A percentile compares a stretch with the other conserved stretches of the same genome.
Conservation (phyloP, 2,329 filamentous ascomycete genomes). For the Fusarium subglutinans region DNA sequence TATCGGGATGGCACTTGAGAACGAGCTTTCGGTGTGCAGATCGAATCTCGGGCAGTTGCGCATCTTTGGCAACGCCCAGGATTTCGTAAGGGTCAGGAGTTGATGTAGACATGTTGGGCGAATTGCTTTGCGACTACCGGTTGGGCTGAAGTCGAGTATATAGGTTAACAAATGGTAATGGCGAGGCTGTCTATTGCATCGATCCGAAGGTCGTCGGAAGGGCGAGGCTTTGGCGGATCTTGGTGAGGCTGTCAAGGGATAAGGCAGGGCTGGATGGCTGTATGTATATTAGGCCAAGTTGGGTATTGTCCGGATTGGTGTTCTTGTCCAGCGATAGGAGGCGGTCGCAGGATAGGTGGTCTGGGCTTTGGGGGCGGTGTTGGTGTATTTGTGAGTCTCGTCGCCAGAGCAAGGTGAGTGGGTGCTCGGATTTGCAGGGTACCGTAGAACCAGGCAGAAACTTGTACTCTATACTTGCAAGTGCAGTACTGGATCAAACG, state of each 20-base stretch:
- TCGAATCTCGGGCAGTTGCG: constrained; percentile 76
- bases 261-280: constrained; percentile 35
- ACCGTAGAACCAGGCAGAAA: constrained; percentile 41
- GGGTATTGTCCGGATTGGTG: constrained; percentile 25
- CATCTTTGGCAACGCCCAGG: constrained; percentile 78
- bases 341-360: constrained; percentile 35
- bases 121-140: constrained; percentile 22
- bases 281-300: constrained; percentile 37
- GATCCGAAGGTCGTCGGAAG: constrained; percentile 35
- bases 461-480: constrained; percentile 38
- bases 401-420: constrained; percentile 40
- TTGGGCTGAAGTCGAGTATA: constrained; percentile 29
- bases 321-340: constrained; percentile 29
- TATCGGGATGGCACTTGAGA: constrained; percentile 90
- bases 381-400: constrained; percentile 33
- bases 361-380: constrained; percentile 42
- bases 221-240: constrained; percentile 33
- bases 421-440: constrained; percentile 38
- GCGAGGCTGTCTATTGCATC: constrained; percentile 38
- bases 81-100: constrained; percentile 81
- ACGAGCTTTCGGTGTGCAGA: constrained; percentile 85
- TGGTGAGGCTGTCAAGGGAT: constrained; percentile 36
- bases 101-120: constrained; percentile 57
- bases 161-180: constrained; percentile 11
- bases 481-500: constrained; percentile 36